A percentile compares a stretch with the other conserved stretches of the same genome.
These are phyloP conservation scores for Penicillium sp. DNA, from an alignment of 2,329 filamentous ascomycete species.

Conservation along the genomic window DNA sequence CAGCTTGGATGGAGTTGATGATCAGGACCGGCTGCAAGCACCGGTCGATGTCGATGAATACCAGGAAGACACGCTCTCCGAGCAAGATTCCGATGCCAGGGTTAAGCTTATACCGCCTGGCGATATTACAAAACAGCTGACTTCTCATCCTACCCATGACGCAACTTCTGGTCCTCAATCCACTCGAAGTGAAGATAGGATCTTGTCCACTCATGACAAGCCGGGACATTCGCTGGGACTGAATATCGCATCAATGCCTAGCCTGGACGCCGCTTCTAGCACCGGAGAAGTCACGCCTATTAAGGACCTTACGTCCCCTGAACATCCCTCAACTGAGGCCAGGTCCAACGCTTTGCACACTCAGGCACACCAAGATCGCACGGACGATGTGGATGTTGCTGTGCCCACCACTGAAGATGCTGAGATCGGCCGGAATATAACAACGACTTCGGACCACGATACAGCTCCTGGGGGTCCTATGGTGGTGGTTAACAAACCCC, in stretches of 20 bases:
- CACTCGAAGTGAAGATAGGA: neutral
- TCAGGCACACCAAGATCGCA: neutral
- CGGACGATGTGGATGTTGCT: neutral
- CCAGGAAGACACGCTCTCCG: neutral
- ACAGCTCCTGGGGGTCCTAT: neutral
- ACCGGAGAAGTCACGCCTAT: too few relatives aligned
- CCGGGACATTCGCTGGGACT: neutral
- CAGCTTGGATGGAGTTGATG: conserved; percentile 15
- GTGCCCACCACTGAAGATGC: neutral
- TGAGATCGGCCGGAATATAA: neutral
- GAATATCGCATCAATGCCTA: neutral
- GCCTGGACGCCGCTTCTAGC: neutral
- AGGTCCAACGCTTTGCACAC: too few relatives aligned
- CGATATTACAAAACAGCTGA: conserved; percentile 12
- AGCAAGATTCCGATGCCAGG: neutral
- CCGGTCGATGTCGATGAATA: neutral
- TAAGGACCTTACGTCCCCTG: neutral
- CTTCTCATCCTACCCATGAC: conserved; percentile 24
- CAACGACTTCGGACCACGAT: neutral
- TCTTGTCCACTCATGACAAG: neutral
- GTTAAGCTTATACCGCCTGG: neutral
- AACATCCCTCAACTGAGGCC: neutral
- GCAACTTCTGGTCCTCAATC: neutral
- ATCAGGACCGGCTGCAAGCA: neutral
- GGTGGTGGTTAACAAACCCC: conserved; percentile 3